Evolutionary conservation across 352 stramenopile species (phyloP).

Genomic region (Phytophthora agathidicida): DNA sequence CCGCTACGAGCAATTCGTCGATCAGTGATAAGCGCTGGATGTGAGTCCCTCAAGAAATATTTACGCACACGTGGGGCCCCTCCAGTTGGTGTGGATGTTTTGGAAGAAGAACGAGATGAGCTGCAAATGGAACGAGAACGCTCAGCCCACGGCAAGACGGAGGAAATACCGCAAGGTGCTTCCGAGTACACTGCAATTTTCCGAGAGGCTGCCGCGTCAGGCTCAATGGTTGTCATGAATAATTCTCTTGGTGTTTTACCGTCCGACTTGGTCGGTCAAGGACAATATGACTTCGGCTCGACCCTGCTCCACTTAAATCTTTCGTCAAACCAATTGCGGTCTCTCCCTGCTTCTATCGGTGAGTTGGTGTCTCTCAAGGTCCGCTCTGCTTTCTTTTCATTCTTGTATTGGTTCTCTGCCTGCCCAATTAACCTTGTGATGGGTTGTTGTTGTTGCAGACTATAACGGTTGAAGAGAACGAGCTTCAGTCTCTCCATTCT

Average conservation of each 20-base stretch:
- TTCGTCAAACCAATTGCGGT: conserved; percentile 65
- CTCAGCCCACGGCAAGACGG: not conserved
- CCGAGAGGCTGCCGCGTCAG: conserved; percentile 62
- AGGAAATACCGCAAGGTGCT: conserved; percentile 10
- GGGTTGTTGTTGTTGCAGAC: conserved; percentile 38
- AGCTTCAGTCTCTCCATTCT: conserved; percentile 49
- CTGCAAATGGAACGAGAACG: conserved; percentile 40
- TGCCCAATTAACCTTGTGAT: conserved; percentile 1
- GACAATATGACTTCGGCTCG: conserved; percentile 46
- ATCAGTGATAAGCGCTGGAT: conserved; percentile 65
- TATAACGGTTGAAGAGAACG: conserved; percentile 76
- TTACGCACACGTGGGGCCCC: conserved; percentile 70
- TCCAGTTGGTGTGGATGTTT: conserved; percentile 53
- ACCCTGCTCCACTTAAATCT: conserved; percentile 71
- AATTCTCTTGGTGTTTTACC: conserved; percentile 41
- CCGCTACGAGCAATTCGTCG: conserved; percentile 75
- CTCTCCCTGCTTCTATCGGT: conserved; percentile 52
- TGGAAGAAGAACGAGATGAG: conserved; percentile 80
- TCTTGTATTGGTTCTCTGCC: not conserved
- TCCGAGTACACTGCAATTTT: conserved; percentile 43
- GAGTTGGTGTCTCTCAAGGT: conserved; percentile 55
- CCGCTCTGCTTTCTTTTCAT: not conserved
- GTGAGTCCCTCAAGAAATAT: conserved; percentile 85
- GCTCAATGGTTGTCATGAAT: conserved; percentile 53
- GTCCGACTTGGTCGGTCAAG: conserved; percentile 23